phyloP scores from a whole-genome alignment of 495 filamentous ascomycete species.

The Lophiotrema nucula region DNA sequence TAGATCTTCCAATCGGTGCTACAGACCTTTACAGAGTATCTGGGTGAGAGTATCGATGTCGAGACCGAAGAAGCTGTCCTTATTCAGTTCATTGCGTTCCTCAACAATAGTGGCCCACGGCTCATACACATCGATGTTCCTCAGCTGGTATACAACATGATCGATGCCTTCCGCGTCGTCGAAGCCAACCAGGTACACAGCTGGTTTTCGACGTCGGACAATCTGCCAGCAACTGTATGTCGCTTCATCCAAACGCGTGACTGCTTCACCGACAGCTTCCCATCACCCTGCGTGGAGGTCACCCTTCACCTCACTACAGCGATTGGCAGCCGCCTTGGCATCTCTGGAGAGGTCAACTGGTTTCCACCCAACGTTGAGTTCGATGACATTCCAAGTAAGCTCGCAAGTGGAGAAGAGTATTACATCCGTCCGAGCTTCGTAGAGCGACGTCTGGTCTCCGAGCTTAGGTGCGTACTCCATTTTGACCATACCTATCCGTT shows the following conservation, averaged over 20 bases:
- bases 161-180: constrained; percentile 3
- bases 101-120: too few relatives aligned
- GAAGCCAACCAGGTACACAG: background rate
- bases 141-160: constrained; percentile 15
- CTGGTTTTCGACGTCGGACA: constrained; percentile 16
- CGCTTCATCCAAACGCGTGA: constrained; percentile 30
- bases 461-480: background rate
- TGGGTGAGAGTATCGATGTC: too few relatives aligned
- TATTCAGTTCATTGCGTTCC: too few relatives aligned
- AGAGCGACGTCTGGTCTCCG: background rate
- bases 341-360: constrained; percentile 22
- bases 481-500: background rate
- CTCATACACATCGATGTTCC: constrained; percentile 14
- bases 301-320: background rate
- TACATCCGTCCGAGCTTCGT: constrained; percentile 7
- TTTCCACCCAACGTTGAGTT: constrained; percentile 9
- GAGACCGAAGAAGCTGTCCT: too few relatives aligned
- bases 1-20: too few relatives aligned
- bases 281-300: constrained; percentile 4
- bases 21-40: background rate
- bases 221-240: constrained; percentile 15
- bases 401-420: constrained; percentile 7
- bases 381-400: background rate
- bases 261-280: constrained; percentile 24
- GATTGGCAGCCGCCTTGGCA: background rate